Evolutionary conservation across 83 land plant genomes (phyloP), one percentile per base, ranked within the genome.

Genomic region (Thuja plicata): DNA sequence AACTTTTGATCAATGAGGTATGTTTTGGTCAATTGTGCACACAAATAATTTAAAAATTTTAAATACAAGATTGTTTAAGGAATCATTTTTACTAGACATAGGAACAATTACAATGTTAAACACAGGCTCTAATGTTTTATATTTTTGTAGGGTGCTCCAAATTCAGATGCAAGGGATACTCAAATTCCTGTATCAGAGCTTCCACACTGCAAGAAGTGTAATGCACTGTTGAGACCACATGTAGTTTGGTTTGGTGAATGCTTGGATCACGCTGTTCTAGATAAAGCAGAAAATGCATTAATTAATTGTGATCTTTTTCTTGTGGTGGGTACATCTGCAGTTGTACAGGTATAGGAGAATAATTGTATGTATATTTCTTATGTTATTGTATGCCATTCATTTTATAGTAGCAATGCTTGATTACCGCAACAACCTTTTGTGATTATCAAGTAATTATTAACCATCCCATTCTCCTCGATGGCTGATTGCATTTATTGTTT

Each of bases 171-270:
- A 8, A 80, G 78, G 52, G 89, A 90, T 79, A 89, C 90, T 17
- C 89, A 66, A 15, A 93, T 93, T 89, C 92, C 94, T 50, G 81
- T 50, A 35, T 78, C 88, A 87, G 88, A 92, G 81, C 90, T 93
- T 10, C 94, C 94, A 27, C 93, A 91, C 7, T 93, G 94, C 90
- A 87, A 87, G 79, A 73, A 86, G 37, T 93, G 94, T 88, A 92
- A 92, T 86, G 94, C 89, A 30, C 87, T 93, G 77, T 91, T 92
- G 71, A 93, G 94, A 55, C 94, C 94, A 37, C 94, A 92, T 92
- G 94, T 93, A 48, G 93, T 93, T 48, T 93, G 94, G 94, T 93
- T 93, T 89, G 94, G 94, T 77, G 94, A 93, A 89, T 90, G 80
- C 80, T 94, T 93, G 16, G 92, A 88, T 78, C 86, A 19, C 10